Evolutionary conservation across 2,329 filamentous ascomycete species (phyloP).

Genomic region (Aspergillus novoparasiticus): DNA sequence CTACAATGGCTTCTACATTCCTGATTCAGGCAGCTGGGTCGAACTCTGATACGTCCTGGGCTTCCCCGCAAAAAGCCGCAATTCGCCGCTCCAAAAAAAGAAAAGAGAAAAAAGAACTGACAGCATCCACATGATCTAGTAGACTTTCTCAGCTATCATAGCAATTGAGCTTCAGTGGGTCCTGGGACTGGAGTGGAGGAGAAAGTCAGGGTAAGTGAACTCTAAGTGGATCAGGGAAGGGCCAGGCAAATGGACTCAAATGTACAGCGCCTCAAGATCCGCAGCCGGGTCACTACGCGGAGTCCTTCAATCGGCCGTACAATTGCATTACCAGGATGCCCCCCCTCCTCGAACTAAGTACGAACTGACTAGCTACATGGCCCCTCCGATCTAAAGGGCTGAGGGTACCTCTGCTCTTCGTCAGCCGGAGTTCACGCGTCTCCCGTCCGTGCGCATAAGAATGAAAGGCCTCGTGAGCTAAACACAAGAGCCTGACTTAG

Average conservation of each 20-base stretch:
- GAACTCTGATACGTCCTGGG: slow-evolving; percentile 28
- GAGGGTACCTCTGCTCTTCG: slow-evolving; percentile 18
- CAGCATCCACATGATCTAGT: slow-evolving; percentile 31
- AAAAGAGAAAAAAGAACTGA: slow-evolving; percentile 21
- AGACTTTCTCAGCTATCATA: slow-evolving; percentile 23
- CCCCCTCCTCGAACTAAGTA: slow-evolving; percentile 1
- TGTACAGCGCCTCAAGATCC: slow-evolving; percentile 18
- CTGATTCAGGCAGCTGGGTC: slow-evolving; percentile 21
- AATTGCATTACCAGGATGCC: slow-evolving; percentile 7
- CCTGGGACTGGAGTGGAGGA: slow-evolving; percentile 16
- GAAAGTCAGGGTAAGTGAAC: slow-evolving; percentile 18
- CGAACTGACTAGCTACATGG: slow-evolving; percentile 3
- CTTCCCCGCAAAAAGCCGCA: slow-evolving; percentile 34
- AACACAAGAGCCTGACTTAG: slow-evolving; percentile 15
- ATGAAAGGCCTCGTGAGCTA: slow-evolving; percentile 26
- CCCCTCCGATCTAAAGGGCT: slow-evolving; percentile 4
- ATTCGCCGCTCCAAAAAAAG: slow-evolving; percentile 27
- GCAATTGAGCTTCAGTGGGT: slow-evolving; percentile 23
- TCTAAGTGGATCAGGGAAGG: slow-evolving; percentile 16
- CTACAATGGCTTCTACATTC: slow-evolving; percentile 24
- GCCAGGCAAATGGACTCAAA: neutral
- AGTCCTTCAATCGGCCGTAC: slow-evolving; percentile 12
- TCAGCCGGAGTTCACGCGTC: slow-evolving; percentile 26
- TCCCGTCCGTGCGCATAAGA: slow-evolving; percentile 26
- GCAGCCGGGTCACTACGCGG: slow-evolving; percentile 10